Conservation (phyloP, 2,329 filamentous ascomycete genomes). For the Celoporthe dispersa region DNA sequence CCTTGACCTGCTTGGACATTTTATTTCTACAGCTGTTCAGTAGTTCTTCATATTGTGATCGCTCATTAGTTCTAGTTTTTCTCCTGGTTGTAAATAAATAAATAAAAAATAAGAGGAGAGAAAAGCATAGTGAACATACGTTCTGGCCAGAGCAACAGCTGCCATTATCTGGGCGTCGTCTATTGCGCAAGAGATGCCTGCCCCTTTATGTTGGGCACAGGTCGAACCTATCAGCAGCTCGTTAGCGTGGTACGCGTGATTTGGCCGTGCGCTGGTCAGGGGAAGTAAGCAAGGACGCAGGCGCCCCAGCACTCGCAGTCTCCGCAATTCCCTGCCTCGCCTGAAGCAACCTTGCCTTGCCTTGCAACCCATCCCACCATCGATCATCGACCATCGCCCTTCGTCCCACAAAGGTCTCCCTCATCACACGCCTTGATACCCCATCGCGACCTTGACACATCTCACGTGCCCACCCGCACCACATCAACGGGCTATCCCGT, state of each 20-base stretch:
- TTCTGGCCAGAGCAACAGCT: neutral
- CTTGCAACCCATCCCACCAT: conserved; percentile 27
- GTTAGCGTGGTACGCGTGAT: conserved; percentile 2
- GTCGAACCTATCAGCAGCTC: neutral
- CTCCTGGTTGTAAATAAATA: neutral
- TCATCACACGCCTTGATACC: conserved; percentile 30
- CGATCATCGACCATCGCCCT: conserved; percentile 2
- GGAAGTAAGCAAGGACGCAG: neutral
- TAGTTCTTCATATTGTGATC: neutral
- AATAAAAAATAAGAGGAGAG: neutral
- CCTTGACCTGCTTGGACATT: neutral
- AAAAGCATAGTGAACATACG: neutral
- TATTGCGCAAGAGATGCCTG: neutral
- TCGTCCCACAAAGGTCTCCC: conserved; percentile 2
- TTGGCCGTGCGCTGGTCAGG: conserved; percentile 2
- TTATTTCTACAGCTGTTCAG: neutral
- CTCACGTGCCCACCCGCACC: conserved; percentile 14
- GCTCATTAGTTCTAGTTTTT: no score
- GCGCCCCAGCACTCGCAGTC: neutral
- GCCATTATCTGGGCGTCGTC: neutral
- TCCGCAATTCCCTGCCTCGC: conserved; percentile 15
- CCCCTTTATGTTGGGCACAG: neutral
- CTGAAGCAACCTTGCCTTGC: conserved; percentile 24
- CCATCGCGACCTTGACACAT: conserved; percentile 21
- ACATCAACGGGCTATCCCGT: conserved; percentile 10